Base-by-base conservation (phyloP, 2,329 filamentous ascomycete species). In the Amesomyces nigricolor region DNA sequence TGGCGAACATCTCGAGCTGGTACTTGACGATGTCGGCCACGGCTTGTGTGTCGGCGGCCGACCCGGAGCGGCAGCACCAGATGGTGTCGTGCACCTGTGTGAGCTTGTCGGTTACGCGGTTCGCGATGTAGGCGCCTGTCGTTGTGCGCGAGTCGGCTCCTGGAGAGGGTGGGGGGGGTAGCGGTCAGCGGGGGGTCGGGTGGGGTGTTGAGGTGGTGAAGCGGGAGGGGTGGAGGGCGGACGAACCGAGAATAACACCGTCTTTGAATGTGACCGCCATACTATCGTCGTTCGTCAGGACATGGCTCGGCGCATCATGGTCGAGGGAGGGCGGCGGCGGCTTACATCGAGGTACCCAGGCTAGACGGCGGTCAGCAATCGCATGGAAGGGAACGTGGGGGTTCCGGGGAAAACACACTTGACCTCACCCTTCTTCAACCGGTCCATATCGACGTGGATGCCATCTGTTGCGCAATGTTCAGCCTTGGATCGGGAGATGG, bases 241-340 rank as follows among this genome's bases (percentile, higher is more conserved):
- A 66, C 79, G 48, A 73, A 86, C 83, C 88, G 42, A 99, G 81
- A 75, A 99, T 97, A 57, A 99, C 94, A 60, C 94, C 94, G 68
- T 96, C 91, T 72, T 94, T 94, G 83, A 99, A 99, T 68, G 95
- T 97, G 72, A 97, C 91, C 59, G 94, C 94, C 94, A 99, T 99
- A 72, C 90, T 95, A 66, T 63, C 45, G 56, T 56, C 47, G 61
- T 58, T 60, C 54, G 61, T 58, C 58, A 52, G 61, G 40, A 44
- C 37, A 7, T 37, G 47, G 48, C 10, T 14, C 45, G 49, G 45
- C 32, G 38, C 51, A 56, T 52, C 32, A 51, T 49, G 58, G 38
- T 61, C 70, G 63, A 22, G 44, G 32, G n/a, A 39, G 42, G n/a
- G 5, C 29, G 67, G 64, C 51, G 51, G 56, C 56, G 47, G 63